Evolutionary conservation across 2,329 filamentous ascomycete species (phyloP), one percentile per base, ranked within the genome.

Genomic region (Fusarium tjaetaba): DNA sequence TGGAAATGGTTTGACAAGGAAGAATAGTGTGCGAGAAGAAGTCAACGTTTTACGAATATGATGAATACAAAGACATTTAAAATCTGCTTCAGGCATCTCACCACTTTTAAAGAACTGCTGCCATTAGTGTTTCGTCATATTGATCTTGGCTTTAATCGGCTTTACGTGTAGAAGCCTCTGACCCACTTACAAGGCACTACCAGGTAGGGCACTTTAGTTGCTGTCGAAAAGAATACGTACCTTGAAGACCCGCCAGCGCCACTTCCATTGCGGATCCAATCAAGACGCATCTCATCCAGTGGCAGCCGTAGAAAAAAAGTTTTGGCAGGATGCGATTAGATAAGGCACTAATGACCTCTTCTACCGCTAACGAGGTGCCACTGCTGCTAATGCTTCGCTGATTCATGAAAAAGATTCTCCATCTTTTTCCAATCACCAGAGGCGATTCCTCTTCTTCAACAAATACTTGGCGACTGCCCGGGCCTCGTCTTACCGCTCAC

Each of bases 401-500:
- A 73, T 73, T 73, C 66, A 73, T 71, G 56, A 71, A 71, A 69
- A 73, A 74, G 60, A 65, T 65, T 51, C 65, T 64, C 62, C 60
- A 62, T 74, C 71, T 61, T 65, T 49, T 49, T 39, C 28, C 26
- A 20, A 49, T 46, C 18, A 56, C 55, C 52, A 66, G 22, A 45
- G 55, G 60, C 39, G 39, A 51, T 58, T 73, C 70, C 39, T 52
- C 42, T 51, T 70, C 49, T 56, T 51, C 46, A 59, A 28, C 49
- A 49, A 45, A 42, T n/a, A 24, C 49, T 26, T 34, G n/a, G 32
- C 65, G 51, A 57, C 55, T 34, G 36, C 36, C 16, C 16, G 34
- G 52, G 34, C 41, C 53, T 52, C 38, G 49, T 28, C 49, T 48
- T 28, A 43, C 30, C 16, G 28, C 18, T 18, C 18, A 45, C 28